A percentile compares a stretch with the other conserved stretches of the same genome.
Conservation (phyloP, 2,329 filamentous ascomycete species). For the Alternaria brassicicola region DNA sequence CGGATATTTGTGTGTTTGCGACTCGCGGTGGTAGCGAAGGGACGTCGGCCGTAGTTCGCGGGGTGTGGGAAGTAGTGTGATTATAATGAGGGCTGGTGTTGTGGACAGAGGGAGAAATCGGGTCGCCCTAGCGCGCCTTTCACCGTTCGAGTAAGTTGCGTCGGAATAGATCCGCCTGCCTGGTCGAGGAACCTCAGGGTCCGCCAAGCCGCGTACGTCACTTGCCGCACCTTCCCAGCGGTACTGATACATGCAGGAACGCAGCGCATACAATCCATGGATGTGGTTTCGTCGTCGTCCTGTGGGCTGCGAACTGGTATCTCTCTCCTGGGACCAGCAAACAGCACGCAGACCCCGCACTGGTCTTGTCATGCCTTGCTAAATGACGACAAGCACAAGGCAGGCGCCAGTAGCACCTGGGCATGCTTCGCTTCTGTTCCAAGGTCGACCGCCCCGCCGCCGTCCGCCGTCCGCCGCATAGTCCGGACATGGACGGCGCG, state of each 20-base stretch:
- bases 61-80: constrained; percentile 13
- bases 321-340: background rate
- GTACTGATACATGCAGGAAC: constrained; percentile 12
- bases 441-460: constrained; percentile 22
- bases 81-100: constrained; percentile 17
- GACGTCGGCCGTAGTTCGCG: constrained; percentile 11
- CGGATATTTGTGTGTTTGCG: constrained; percentile 16
- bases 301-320: background rate
- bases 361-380: background rate
- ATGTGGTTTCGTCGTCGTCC: background rate
- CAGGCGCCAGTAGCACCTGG: constrained; percentile 12
- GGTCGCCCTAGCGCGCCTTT: constrained; percentile 14
- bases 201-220: constrained; percentile 15
- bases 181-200: constrained; percentile 11
- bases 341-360: background rate
- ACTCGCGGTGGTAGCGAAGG: constrained; percentile 27
- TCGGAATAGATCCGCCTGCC: constrained; percentile 17
- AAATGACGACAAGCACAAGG: constrained; percentile 7
- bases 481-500: constrained; percentile 9
- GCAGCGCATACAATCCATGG: background rate
- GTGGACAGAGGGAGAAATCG: constrained; percentile 15
- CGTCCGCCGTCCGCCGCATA: constrained; percentile 14
- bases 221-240: background rate
- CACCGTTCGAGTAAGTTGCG: constrained; percentile 6
- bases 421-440: background rate